Base-by-base conservation (phyloP, 139 green algal species). In the Haematococcus lacustris region DNA sequence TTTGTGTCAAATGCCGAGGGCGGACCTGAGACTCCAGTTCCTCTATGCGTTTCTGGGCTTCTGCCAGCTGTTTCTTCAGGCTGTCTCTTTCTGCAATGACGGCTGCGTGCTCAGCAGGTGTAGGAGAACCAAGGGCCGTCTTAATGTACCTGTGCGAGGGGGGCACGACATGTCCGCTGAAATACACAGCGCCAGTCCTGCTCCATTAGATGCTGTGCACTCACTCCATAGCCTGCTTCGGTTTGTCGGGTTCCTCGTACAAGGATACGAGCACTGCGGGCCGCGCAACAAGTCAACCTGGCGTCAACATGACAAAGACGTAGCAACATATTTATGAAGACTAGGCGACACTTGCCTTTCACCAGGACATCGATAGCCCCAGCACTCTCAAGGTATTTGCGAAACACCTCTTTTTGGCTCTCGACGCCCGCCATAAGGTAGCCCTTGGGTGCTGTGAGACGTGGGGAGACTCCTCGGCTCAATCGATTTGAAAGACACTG, bases 241-340 rank as follows among this genome's bases (percentile, higher is more conserved):
- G 87, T 71, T 91, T 92, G 38, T 86, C 78, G 9, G 85, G 85
- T 82, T 92, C 87, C 69, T 92, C 87, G 63, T 92, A 92, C 25
- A 92, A 73, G 5, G 78, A 77, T 21, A 92, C 87, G 1, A 92
- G 85, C 57, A 89, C 87, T 91, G 80, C 71, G 76, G 23, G 28
- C 25, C 9, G 50, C 25, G 51, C 1, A 35, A 37, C 51, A 39
- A 30, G 2, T 1, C 25, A 13, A 37, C 9, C 26, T 50, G 23
- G 13, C 37, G 59, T 62, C 3, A 64, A 28, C 41, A 57, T 23
- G 13, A 38, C 37, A 50, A 38, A 62, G 17, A 21, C 7, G 63
- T 4, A 53, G 26, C 23, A 33, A 30, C 26, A 65, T 33, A 35
- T 37, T 30, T 65, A 25, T 35, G 57, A 65, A 33, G 57, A 33